Evolutionary conservation across 305 asterid genomes (phyloP).

Genomic region (Ruellia speciosa): DNA sequence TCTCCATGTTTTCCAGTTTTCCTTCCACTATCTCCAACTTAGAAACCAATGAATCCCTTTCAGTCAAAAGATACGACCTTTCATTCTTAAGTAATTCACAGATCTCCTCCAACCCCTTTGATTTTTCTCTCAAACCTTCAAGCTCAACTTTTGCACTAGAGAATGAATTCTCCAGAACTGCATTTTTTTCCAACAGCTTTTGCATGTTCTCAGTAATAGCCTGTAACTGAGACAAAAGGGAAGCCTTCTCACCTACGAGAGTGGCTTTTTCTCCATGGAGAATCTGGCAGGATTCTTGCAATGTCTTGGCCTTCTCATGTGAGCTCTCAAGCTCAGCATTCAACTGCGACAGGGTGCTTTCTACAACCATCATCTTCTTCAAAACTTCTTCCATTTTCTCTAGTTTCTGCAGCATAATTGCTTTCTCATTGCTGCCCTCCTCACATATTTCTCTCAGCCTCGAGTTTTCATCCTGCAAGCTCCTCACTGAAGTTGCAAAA

Average conservation of each 20-base stretch:
- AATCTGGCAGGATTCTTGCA: slow-evolving; percentile 56
- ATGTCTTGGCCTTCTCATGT: slow-evolving; percentile 30
- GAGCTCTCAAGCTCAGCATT: slow-evolving; percentile 54
- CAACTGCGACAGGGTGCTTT: slow-evolving; percentile 44
- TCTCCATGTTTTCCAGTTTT: slow-evolving; percentile 54
- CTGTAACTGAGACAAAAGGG: slow-evolving; percentile 66
- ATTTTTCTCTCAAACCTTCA: slow-evolving; percentile 82
- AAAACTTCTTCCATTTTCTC: slow-evolving; percentile 51
- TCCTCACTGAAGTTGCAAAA: slow-evolving; percentile 39
- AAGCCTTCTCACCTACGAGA: slow-evolving; percentile 60
- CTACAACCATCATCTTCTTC: slow-evolving; percentile 34
- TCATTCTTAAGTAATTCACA: slow-evolving; percentile 70
- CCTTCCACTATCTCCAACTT: slow-evolving; percentile 58
- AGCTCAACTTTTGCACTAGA: slow-evolving; percentile 69
- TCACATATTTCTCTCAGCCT: slow-evolving; percentile 40
- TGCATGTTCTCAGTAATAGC: slow-evolving; percentile 64
- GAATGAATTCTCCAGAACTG: slow-evolving; percentile 65
- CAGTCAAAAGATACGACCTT: slow-evolving; percentile 57
- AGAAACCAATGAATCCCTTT: slow-evolving; percentile 42
- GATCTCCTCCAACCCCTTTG: slow-evolving; percentile 77
- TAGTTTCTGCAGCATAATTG: slow-evolving; percentile 41
- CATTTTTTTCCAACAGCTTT: slow-evolving; percentile 61
- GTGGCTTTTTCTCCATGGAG: slow-evolving; percentile 56
- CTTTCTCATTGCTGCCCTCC: slow-evolving; percentile 43
- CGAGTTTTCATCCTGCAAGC: slow-evolving; percentile 52